Evolutionary conservation across 2,329 filamentous ascomycete species (phyloP).

Genomic region (Clarireedia paspali): DNA sequence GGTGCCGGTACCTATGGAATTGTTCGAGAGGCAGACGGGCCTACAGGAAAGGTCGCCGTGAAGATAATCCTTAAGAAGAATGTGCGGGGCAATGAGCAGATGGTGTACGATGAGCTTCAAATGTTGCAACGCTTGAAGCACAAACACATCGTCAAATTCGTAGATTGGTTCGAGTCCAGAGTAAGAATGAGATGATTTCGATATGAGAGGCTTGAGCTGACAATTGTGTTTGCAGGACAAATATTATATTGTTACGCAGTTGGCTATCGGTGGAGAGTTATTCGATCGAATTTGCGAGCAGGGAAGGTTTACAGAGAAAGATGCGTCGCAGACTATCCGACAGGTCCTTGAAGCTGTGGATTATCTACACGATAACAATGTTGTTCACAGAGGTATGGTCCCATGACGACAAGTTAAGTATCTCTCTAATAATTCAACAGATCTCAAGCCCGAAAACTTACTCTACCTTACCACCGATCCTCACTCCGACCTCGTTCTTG

Average conservation of each 20-base stretch:
- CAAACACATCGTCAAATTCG: conserved; percentile 92
- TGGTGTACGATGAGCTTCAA: conserved; percentile 96
- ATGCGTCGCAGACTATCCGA: conserved; percentile 82
- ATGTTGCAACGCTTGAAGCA: conserved; percentile 89
- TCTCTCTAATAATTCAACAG: conserved; percentile 38
- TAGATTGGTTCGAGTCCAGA: conserved; percentile 98
- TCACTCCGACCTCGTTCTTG: conserved; percentile 81
- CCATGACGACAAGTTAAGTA: neutral
- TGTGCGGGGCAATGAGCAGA: conserved; percentile 94
- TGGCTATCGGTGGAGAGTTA: conserved; percentile 90
- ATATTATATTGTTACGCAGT: conserved; percentile 97
- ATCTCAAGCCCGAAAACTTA: conserved; percentile 96
- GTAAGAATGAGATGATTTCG: conserved; percentile 41
- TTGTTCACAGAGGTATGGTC: conserved; percentile 78
- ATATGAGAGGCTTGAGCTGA: conserved; percentile 2
- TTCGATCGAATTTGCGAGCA: conserved; percentile 98
- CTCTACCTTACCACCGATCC: conserved; percentile 76
- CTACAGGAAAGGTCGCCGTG: conserved; percentile 80
- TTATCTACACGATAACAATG: conserved; percentile 89
- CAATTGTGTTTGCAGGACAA: conserved; percentile 62
- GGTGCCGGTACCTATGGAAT: conserved; percentile 98
- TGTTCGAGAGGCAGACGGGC: conserved; percentile 86
- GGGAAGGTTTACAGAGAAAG: conserved; percentile 97
- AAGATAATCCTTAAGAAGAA: conserved; percentile 99
- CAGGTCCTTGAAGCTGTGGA: conserved; percentile 89